Evolutionary conservation across 768 basidiomycete species (phyloP).

Genomic region (Suillus americanus): DNA sequence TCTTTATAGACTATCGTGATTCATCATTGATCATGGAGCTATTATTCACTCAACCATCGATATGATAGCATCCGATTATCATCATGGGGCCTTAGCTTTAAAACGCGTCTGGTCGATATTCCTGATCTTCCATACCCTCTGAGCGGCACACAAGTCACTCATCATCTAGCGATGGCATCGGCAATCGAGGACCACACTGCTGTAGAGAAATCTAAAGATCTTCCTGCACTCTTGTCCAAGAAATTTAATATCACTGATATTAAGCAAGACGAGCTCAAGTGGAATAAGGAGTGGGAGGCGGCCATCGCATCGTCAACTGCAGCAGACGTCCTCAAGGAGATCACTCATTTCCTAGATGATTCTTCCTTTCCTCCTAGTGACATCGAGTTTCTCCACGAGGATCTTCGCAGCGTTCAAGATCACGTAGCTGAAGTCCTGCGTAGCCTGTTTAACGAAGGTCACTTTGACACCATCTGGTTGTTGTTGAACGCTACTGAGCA

Average conservation of each 20-base stretch:
- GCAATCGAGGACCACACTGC: background rate
- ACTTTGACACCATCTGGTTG: conserved; percentile 17
- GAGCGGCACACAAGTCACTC: background rate
- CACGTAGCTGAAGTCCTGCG: background rate
- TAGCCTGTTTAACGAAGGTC: background rate
- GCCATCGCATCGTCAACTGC: conserved; percentile 12
- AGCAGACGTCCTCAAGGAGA: conserved; percentile 11
- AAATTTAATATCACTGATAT: conserved; percentile 8
- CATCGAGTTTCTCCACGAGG: conserved; percentile 5
- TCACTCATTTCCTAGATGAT: background rate
- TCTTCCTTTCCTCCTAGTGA: background rate
- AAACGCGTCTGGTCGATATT: background rate
- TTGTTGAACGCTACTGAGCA: conserved; percentile 15
- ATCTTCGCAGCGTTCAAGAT: background rate
- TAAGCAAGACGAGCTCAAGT: conserved; percentile 13
- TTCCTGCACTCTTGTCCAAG: conserved; percentile 1
- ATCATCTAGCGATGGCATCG: background rate
- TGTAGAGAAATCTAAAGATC: background rate
- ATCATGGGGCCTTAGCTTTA: background rate
- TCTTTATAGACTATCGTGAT: background rate
- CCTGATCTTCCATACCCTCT: background rate
- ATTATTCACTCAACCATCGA: background rate
- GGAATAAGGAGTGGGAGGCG: conserved; percentile 24
- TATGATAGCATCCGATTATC: background rate
- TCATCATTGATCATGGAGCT: background rate